Base-by-base conservation (phyloP, 306 rosid species). In the Trifolium subterraneum region DNA sequence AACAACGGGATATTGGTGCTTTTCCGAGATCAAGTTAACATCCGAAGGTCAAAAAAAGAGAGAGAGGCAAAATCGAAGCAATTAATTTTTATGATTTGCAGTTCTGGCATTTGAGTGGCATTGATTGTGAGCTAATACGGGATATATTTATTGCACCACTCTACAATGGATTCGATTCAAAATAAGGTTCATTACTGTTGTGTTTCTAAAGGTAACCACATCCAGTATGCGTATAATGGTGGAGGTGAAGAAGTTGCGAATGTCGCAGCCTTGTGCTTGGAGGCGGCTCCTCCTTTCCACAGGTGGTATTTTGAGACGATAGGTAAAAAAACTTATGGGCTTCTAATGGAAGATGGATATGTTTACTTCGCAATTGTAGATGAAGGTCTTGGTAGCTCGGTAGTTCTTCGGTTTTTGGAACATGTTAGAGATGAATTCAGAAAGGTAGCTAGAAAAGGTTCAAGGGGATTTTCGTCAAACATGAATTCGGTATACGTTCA, bases 271-370 rank as follows among this genome's bases (percentile, higher is more conserved):
- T 82, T 80, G 81, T 90, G 96, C 84, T 71, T 92, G 87, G 93
- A 88, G 81, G 87, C 48, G 36, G 78, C 88, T 66, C 98, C 98
- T 70, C 79, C 87, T 16, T 92, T 79, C 73, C 98, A 90, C 76
- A 68, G 78, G 70, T 90, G 92, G 96, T 92, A 92, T 84, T 87
- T 92, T 69, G 94, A 90, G 85, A 90, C 94, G 4, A n/a, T 79
- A 23, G 81, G 79, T 42, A 87, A 86, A 76, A 90, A 79, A 80
- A 87, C 91, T 71, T 92, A 76, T 11, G 96, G 90, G 11, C 90
- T 92, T 83, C 59, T 88, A 20, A 84, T 92, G 83, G 93, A 90
- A 82, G 94, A 90, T 29, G 94, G 90, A 48, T 77, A 86, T 81
- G 77, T 80, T 78, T 90, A 87, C 85, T 90, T 88, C 55, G 59